phyloP scores from a whole-genome alignment of 2,329 filamentous ascomycete genomes.

The Corniculantispora saksenae region DNA sequence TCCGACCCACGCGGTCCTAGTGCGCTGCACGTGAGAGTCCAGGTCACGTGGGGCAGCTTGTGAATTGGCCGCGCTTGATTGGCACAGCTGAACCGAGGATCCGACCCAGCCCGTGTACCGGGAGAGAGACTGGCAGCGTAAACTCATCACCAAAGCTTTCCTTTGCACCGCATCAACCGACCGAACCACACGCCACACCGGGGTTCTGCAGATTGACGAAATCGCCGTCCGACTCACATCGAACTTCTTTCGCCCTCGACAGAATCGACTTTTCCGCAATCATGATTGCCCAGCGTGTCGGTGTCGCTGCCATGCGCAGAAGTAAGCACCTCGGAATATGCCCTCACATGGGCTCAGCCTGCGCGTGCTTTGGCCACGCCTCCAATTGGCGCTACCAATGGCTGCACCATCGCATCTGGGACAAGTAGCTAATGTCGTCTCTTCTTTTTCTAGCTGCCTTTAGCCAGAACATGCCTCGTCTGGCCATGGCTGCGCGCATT shows the following conservation, averaged over 20 bases:
- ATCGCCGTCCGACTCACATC: conserved; percentile 21
- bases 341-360: conserved; percentile 13
- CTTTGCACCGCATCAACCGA: neutral
- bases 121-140: conserved; percentile 7
- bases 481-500: conserved; percentile 44
- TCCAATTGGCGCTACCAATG: neutral
- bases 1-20: neutral
- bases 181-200: neutral
- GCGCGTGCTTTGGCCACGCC: neutral
- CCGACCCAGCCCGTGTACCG: conserved; percentile 33
- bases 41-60: conserved; percentile 37
- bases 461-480: conserved; percentile 48
- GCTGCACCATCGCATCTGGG: too few species aligned
- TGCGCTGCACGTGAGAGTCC: conserved; percentile 9
- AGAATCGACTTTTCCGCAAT: conserved; percentile 22
- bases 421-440: neutral
- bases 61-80: conserved; percentile 42
- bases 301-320: conserved; percentile 60
- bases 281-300: conserved; percentile 61
- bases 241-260: conserved; percentile 19
- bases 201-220: conserved; percentile 20
- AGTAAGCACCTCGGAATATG: conserved; percentile 40
- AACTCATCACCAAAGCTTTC: conserved; percentile 24
- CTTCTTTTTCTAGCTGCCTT: conserved; percentile 35
- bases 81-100: conserved; percentile 46